Evolutionary conservation across 805 yeast species (phyloP).

Genomic region (Ogataea zsoltii): DNA sequence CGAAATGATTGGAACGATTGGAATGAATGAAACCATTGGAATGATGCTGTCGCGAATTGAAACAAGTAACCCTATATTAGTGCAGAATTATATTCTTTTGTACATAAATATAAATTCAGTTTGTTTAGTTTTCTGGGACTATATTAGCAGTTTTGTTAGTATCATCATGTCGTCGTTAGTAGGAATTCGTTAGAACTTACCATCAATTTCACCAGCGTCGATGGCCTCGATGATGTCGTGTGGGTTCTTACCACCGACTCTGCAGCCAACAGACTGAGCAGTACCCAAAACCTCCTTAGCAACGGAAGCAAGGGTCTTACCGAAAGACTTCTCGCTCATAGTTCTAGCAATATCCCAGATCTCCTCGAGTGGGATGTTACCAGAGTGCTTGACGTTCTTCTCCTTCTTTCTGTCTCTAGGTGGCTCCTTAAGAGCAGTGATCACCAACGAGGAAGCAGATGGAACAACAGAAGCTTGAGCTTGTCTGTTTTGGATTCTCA

Average conservation of each 20-base stretch:
- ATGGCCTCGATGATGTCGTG: slow-evolving; percentile 98
- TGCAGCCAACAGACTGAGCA: slow-evolving; percentile 99
- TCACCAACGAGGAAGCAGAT: slow-evolving; percentile 98
- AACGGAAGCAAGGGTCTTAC: slow-evolving; percentile 95
- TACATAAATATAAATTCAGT: slow-evolving; percentile 30
- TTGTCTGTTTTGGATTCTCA: slow-evolving; percentile 99
- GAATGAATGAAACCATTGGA: not conserved
- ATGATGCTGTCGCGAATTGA: not conserved
- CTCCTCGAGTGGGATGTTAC: slow-evolving; percentile 97
- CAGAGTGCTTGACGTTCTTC: slow-evolving; percentile 98
- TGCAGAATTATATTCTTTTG: slow-evolving; percentile 26
- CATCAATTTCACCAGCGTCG: slow-evolving; percentile 96
- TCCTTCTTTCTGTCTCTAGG: slow-evolving; percentile 99
- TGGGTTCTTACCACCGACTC: slow-evolving; percentile 99
- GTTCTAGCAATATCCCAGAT: slow-evolving; percentile 96
- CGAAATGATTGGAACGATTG: not conserved
- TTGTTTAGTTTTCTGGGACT: slow-evolving; percentile 71
- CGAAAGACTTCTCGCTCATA: slow-evolving; percentile 96
- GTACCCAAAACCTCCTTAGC: slow-evolving; percentile 99
- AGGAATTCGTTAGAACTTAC: slow-evolving; percentile 34
- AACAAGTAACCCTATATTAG: slow-evolving; percentile 28
- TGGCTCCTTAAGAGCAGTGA: slow-evolving; percentile 98
- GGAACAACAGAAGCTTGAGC: slow-evolving; percentile 98
- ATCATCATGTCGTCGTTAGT: slow-evolving; percentile 1
- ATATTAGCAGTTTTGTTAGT: slow-evolving; percentile 13